Base-by-base conservation (phyloP, 352 stramenopile species). In the Pythium aphanidermatum region DNA sequence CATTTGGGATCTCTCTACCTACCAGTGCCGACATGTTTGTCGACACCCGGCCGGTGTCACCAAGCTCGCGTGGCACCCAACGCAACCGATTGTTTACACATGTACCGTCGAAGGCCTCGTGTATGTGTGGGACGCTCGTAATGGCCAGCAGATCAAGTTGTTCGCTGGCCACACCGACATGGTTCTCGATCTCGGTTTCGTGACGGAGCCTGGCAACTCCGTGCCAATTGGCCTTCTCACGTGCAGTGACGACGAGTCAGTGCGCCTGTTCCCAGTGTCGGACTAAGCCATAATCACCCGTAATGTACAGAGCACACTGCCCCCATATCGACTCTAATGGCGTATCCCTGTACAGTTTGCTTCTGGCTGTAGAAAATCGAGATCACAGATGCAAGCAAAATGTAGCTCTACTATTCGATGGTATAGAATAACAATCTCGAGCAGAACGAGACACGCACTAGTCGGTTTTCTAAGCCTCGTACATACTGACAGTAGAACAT, bases 1-100 rank as follows among this genome's bases (percentile, higher is more conserved):
- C 52, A 97, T 98, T 55, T 99, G 95, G 95, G 95, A 98, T 65
- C 76, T 98, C 32, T 73, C 75, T 8, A 87, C 77, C 1, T 76
- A 90, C 53, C 73, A 89, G 67, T 96, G 86, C 53, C 83, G 90
- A 24, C 83, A 96, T 52, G 63, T 87, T 32, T 96, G 83, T 59
- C 71, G 60, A 23, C 87, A 97, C 59, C 79, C 85, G 13, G 84
- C 79, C 10, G 84, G 82, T 26, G 90, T 97, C 44, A 95, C 91
- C 58, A 94, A 92, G 63, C 63, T 97, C 11, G 53, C 93, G 50
- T 97, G 89, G 86, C 87, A 96, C 46, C 85, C 86, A 8, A 76
- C 68, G 9, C 58, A 87, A 38, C 83, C 86, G 27, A 84, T 88
- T 47, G 68, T 97, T 47, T 95, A 93, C 55, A 85, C 86, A 23